Conservation (phyloP, 306 rosid genomes). For the Ormosia semicastrata region DNA sequence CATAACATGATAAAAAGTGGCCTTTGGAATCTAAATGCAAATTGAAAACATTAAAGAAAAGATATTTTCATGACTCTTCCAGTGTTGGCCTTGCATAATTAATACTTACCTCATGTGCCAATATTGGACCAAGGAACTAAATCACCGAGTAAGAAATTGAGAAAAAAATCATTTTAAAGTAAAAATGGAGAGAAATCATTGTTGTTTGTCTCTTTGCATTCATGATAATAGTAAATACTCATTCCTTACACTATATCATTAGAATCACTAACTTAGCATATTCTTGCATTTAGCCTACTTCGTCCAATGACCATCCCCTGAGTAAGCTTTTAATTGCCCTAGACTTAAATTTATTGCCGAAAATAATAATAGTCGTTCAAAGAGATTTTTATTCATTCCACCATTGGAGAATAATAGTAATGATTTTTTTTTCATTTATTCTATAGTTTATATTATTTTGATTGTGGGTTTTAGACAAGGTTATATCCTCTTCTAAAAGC, state of each 20-base stretch:
- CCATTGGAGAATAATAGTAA: conserved; percentile 1
- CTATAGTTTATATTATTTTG: background rate
- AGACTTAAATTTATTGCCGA: background rate
- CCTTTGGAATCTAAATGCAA: conserved; percentile 37
- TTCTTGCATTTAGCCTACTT: conserved; percentile 47
- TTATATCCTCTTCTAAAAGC: background rate
- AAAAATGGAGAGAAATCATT: conserved; percentile 32
- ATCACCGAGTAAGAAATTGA: background rate
- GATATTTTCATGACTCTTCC: conserved; percentile 20
- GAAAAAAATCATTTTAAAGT: background rate
- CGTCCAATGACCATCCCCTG: conserved; percentile 1
- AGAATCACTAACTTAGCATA: conserved; percentile 39
- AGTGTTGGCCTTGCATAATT: background rate
- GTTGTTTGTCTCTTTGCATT: conserved; percentile 42
- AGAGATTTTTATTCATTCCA: conserved; percentile 28
- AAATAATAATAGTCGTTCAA: conserved; percentile 11
- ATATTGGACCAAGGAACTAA: background rate
- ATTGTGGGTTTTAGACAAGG: conserved; percentile 16
- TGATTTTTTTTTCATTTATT: background rate
- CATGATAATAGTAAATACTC: conserved; percentile 24
- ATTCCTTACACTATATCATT: conserved; percentile 36
- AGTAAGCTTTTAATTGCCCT: conserved; percentile 24
- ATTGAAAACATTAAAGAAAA: conserved; percentile 15
- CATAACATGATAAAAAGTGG: conserved; percentile 31
- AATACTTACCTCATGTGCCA: conserved; percentile 3